Percentiles rank a stretch among this genome's conserved stretches.
Evolutionary conservation across 305 asterid genomes (phyloP).

Genomic region (Nicotiana rustica): DNA sequence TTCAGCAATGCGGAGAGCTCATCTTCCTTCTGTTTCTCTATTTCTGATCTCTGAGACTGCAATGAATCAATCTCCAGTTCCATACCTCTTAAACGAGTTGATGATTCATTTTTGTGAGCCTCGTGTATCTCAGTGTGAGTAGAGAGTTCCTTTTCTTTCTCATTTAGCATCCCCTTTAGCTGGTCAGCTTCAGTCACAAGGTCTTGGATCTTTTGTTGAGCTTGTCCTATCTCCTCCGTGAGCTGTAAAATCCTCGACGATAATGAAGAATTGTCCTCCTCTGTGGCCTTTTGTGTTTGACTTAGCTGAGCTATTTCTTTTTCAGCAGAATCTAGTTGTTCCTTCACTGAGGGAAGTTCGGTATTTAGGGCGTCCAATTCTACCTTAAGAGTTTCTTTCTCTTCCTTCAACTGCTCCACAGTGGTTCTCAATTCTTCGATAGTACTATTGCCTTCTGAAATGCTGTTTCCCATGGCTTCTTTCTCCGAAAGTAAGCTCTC

Average conservation of each 20-base stretch:
- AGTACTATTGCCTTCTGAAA: conserved; percentile 43
- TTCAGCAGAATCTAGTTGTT: conserved; percentile 50
- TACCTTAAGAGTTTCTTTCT: conserved; percentile 41
- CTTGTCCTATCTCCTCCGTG: conserved; percentile 49
- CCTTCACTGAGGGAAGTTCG: conserved; percentile 38
- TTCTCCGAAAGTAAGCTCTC: conserved; percentile 38
- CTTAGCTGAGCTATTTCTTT: conserved; percentile 52
- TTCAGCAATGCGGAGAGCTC: conserved; percentile 62
- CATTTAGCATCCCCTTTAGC: conserved; percentile 54
- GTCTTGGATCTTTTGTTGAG: conserved; percentile 50
- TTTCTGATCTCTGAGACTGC: conserved; percentile 59
- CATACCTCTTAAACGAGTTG: conserved; percentile 63
- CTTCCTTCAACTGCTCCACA: conserved; percentile 38
- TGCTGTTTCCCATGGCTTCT: conserved; percentile 38
- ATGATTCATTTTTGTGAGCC: conserved; percentile 67
- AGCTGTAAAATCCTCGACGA: conserved; percentile 49
- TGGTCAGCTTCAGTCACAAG: conserved; percentile 51
- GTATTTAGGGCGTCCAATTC: conserved; percentile 42
- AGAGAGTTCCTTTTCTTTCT: conserved; percentile 67
- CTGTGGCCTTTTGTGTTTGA: conserved; percentile 44
- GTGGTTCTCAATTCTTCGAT: conserved; percentile 43
- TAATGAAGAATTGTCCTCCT: conserved; percentile 55
- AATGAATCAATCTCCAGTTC: conserved; percentile 69
- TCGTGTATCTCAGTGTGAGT: conserved; percentile 68
- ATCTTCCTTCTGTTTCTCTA: conserved; percentile 65